Conservation (phyloP, 495 filamentous ascomycete species). For the Podospora pseudopauciseta region DNA sequence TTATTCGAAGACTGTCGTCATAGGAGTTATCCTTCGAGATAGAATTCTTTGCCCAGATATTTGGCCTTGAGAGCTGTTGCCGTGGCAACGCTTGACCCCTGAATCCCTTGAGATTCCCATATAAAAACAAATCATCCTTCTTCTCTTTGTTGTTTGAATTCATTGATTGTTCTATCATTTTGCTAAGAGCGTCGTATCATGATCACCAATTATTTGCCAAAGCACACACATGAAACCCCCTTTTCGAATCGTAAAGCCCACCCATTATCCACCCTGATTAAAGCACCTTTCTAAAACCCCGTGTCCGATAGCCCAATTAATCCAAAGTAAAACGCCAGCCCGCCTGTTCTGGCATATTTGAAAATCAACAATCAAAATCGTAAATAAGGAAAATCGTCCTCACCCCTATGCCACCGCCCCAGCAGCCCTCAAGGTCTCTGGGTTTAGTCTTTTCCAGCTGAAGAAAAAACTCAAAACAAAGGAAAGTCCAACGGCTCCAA, state of each 20-base stretch:
- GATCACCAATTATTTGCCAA: not conserved
- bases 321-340: not conserved
- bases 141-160: no score
- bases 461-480: constrained; percentile 28
- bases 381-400: not conserved
- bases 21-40: no score
- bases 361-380: no score
- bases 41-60: no score
- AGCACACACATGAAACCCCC: not conserved
- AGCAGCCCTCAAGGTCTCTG: constrained; percentile 17
- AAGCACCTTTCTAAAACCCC: not conserved
- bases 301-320: not conserved
- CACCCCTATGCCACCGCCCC: constrained; percentile 20
- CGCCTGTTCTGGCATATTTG: not conserved
- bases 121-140: no score
- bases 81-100: not conserved
- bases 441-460: constrained; percentile 26
- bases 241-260: not conserved
- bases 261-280: not conserved
- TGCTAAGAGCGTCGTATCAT: not conserved
- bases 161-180: not conserved
- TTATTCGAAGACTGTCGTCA: no score
- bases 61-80: not conserved
- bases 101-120: not conserved
- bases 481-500: constrained; percentile 28